Evolutionary conservation across 208 protist genomes (phyloP).

Genomic region (Porcisia deanei): DNA sequence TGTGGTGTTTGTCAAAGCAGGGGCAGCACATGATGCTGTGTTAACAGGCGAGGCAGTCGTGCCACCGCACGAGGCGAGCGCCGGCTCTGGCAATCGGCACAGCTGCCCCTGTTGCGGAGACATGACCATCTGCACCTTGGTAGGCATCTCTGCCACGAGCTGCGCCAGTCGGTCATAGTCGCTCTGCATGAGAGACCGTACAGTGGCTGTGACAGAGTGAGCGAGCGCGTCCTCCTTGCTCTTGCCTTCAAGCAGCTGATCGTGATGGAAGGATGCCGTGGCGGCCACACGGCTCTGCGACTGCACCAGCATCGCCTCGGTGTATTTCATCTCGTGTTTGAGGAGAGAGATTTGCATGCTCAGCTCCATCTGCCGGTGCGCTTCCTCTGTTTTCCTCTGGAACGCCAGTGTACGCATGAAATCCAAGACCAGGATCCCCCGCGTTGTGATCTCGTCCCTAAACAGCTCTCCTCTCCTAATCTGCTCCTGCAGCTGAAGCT

Average conservation of each 20-base stretch:
- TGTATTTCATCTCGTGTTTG: slow-evolving; percentile 24
- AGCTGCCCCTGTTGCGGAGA: slow-evolving; percentile 4
- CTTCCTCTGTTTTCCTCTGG: slow-evolving; percentile 5
- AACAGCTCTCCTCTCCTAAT: not conserved
- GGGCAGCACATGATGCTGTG: not conserved
- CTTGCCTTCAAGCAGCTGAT: slow-evolving; percentile 16
- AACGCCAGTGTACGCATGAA: slow-evolving; percentile 14
- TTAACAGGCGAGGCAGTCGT: not conserved
- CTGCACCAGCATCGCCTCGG: slow-evolving; percentile 21
- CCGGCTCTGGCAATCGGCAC: slow-evolving; percentile 9
- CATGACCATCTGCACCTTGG: not conserved
- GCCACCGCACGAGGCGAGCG: not conserved
- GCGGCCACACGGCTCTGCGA: not conserved
- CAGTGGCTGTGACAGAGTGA: slow-evolving; percentile 5
- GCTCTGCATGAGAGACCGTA: slow-evolving; percentile 24
- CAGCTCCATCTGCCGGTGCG: slow-evolving; percentile 20
- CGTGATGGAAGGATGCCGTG: slow-evolving; percentile 1
- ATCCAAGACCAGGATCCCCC: slow-evolving; percentile 6
- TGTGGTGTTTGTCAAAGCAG: not conserved
- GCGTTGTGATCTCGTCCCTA: slow-evolving; percentile 5
- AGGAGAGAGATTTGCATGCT: slow-evolving; percentile 22
- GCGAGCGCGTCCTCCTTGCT: slow-evolving; percentile 23
- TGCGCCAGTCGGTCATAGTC: slow-evolving; percentile 32
- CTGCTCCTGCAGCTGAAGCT: slow-evolving; percentile 25
- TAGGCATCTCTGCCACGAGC: slow-evolving; percentile 39